Evolutionary conservation across 2,329 filamentous ascomycete species (phyloP).

Genomic region (Aspergillus sp.): DNA sequence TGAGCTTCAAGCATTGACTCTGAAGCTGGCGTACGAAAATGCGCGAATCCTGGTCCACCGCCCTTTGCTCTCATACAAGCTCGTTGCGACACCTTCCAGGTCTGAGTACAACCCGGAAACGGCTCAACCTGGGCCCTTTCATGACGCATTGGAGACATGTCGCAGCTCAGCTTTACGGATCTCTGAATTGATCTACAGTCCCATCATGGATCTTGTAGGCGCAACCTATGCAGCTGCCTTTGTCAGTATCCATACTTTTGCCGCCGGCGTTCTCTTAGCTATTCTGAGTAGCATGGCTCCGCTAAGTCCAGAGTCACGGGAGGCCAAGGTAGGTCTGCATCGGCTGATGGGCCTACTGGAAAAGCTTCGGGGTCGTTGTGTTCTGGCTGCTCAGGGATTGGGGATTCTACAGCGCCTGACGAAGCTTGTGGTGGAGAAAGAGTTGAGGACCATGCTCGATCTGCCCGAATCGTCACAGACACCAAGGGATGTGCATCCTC

Average conservation of each 20-base stretch:
- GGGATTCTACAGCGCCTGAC: slow-evolving; percentile 20
- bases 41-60: slow-evolving; percentile 31
- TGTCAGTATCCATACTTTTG: slow-evolving; percentile 25
- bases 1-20: slow-evolving; percentile 30
- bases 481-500: not conserved
- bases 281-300: slow-evolving; percentile 24
- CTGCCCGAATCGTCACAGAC: not conserved
- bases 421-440: slow-evolving; percentile 21
- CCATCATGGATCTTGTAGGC: slow-evolving; percentile 16
- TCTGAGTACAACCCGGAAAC: not conserved
- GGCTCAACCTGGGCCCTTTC: slow-evolving; percentile 1
- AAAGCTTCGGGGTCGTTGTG: slow-evolving; percentile 15
- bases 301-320: slow-evolving; percentile 12
- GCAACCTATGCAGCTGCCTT: slow-evolving; percentile 26
- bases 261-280: slow-evolving; percentile 21
- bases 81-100: not conserved
- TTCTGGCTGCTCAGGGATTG: slow-evolving; percentile 18
- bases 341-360: slow-evolving; percentile 19
- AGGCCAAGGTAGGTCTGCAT: slow-evolving; percentile 19
- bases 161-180: slow-evolving; percentile 21
- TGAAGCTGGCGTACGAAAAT: slow-evolving; percentile 36
- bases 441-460: slow-evolving; percentile 19
- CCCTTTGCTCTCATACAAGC: slow-evolving; percentile 23
- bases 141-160: slow-evolving; percentile 13
- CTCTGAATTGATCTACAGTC: slow-evolving; percentile 6